phyloP scores from a whole-genome alignment of 1,284 basidiomycete genomes.

The Mycena citricolor region DNA sequence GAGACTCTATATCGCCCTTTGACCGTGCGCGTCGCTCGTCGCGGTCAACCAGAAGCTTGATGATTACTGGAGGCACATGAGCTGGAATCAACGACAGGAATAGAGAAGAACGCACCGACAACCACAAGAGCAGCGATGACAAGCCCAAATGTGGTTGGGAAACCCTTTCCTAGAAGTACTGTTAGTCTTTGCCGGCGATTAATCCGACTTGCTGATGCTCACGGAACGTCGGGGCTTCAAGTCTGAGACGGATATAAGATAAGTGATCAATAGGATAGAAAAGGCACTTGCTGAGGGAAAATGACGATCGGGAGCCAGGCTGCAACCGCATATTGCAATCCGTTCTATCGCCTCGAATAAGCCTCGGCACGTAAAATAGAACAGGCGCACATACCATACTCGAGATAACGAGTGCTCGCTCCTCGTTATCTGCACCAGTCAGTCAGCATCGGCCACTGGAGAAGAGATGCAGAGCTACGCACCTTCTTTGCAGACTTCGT shows the following conservation, averaged over 20 bases:
- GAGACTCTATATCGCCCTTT: too few species aligned
- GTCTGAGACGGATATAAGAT: slow-evolving; percentile 2
- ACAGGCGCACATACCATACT: slow-evolving; percentile 20
- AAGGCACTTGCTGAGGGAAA: slow-evolving; percentile 25
- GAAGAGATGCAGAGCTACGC: neutral
- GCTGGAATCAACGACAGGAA: too few species aligned
- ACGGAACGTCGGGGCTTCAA: slow-evolving; percentile 21
- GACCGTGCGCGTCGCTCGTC: slow-evolving; percentile 20
- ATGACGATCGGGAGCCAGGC: slow-evolving; percentile 30
- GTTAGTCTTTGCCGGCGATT: neutral
- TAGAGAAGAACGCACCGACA: slow-evolving; percentile 8
- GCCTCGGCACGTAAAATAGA: neutral
- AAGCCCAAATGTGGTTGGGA: slow-evolving; percentile 28
- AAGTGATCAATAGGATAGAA: slow-evolving; percentile 4
- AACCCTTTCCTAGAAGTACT: slow-evolving; percentile 19
- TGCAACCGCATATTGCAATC: slow-evolving; percentile 27
- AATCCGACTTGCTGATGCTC: too few species aligned
- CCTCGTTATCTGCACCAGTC: slow-evolving; percentile 18
- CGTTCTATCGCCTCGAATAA: slow-evolving; percentile 17
- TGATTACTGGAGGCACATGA: slow-evolving; percentile 10
- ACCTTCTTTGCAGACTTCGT: slow-evolving; percentile 25
- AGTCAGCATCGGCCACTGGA: slow-evolving; percentile 7
- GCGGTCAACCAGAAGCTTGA: slow-evolving; percentile 27
- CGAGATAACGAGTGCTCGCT: slow-evolving; percentile 20
- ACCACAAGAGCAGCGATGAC: slow-evolving; percentile 27